Conservation (phyloP, 2,329 filamentous ascomycete species). For the Penicillium psychrosexuale region DNA sequence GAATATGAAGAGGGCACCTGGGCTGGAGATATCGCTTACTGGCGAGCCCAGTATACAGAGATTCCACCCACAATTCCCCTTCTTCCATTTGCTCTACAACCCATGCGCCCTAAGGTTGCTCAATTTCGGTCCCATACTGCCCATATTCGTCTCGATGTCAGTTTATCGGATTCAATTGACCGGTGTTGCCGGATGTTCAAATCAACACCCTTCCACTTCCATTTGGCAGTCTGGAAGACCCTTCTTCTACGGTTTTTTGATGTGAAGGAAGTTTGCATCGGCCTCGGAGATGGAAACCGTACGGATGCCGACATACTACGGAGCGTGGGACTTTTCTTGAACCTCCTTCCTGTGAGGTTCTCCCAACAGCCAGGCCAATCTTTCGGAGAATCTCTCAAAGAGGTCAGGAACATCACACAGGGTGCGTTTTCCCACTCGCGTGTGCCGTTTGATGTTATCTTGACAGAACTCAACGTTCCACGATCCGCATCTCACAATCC, state of each 20-base stretch:
- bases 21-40: constrained; percentile 22
- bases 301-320: constrained; percentile 28
- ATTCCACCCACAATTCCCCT: constrained; percentile 13
- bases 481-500: constrained; percentile 44
- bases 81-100: constrained; percentile 15
- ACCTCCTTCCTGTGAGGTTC: constrained; percentile 50
- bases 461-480: constrained; percentile 44
- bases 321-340: constrained; percentile 50
- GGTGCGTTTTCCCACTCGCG: constrained; percentile 43
- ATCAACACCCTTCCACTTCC: constrained; percentile 48
- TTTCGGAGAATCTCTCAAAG: constrained; percentile 33
- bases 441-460: constrained; percentile 51
- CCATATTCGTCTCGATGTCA: constrained; percentile 4
- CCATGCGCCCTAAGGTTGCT: constrained; percentile 8
- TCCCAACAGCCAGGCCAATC: constrained; percentile 15
- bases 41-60: constrained; percentile 13
- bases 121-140: constrained; percentile 12
- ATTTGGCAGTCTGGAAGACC: constrained; percentile 43
- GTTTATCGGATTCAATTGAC: constrained; percentile 11
- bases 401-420: constrained; percentile 27
- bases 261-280: constrained; percentile 46
- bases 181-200: constrained; percentile 21
- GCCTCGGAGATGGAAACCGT: constrained; percentile 48
- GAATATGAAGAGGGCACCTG: constrained; percentile 29
- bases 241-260: constrained; percentile 38